Base-by-base conservation (phyloP, 2,329 filamentous ascomycete genomes). In the Fusarium cyanostomum region DNA sequence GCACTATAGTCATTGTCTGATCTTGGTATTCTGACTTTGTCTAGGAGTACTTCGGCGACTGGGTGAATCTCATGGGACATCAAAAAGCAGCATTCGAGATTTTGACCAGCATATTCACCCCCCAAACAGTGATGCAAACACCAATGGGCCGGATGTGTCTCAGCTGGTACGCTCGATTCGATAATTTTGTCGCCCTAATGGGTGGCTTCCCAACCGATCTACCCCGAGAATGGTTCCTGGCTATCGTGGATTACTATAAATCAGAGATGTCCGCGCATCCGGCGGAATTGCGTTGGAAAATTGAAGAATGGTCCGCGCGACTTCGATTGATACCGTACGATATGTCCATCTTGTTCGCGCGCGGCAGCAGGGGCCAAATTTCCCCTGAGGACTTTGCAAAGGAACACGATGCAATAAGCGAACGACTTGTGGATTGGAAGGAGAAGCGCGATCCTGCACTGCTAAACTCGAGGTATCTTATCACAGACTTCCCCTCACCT, bases 21-120 rank as follows among this genome's bases (percentile, higher is more conserved):
- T 52, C 13, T 41, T 62, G 44, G 39, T 24, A 27, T 55, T 16
- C 61, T 62, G 24, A 66, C 39, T n/a, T 27, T 26, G 9, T 49
- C 39, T 70, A 97, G 92, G 95, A 98, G 78, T 96, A 93, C 70
- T 83, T 98, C 41, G 95, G 95, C 11, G 95, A 99, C 73, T 98
- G 93, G 93, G 87, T 96, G 50, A 97, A 96, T 70, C 82, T 98
- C 13, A 89, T 95, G 77, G 92, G 93, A 18, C 95, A 98, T 74
- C 94, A 97, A 74, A 92, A 90, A 73, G 95, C 94, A 10, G 95
- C 95, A 1, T 87, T 91, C 71, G 87, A 92, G 63, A 89, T 98
- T 69, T 80, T 98, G 41, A 90, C 84, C 2, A 86, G 89, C 38
- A 79, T 97, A 0, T 94, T 92, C 73, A 92, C 88, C 0, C 91